Base-by-base conservation (phyloP, 2,329 filamentous ascomycete species). In the Furcasterigmium sp. region DNA sequence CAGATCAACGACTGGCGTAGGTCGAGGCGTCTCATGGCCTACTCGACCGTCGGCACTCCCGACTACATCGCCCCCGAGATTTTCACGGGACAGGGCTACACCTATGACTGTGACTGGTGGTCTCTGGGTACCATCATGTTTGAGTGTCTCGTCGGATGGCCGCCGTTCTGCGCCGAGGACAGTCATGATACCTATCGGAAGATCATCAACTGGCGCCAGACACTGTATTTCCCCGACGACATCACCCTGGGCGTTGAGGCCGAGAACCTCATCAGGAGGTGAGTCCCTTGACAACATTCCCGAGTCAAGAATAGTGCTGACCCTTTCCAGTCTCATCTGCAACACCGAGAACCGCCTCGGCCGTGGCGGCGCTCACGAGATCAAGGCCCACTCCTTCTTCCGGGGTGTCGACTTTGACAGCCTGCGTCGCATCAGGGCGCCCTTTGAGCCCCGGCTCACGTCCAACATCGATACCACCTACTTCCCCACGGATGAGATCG, bases 1-100 rank as follows among this genome's bases (percentile, higher is more conserved):
- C 90, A 95, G 65, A 96, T 98, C 71, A 98, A 97, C 67, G 95
- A 95, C 57, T 98, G 93, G 93, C 82, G 93, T 63, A 93, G 95
- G 59, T 97, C 91, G 44, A 85, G 93, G 58, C 81, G 93, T 58
- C 79, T 95, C 63, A 91, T 98, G 79, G 93, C 93, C 13, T 98
- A 98, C 69, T 97, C 93, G 2, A 97, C 93, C 4, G 93, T 98
- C 51, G 93, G 93, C 51, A 98, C 93, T 2, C 93, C 93, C 9
- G 93, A 98, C 65, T 98, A 98, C 64, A 98, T 98, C 60, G 93
- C 93, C 1, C 93, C 93, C 3, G 93, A 98, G 63, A 97, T 98
- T 56, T 97, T 98, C 66, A 94, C 88, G 37, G 91, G 91, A 15
- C 87, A 95, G 58, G 93, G 93, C 39, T 98, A 98, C 70, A 88